These are phyloP conservation scores for Pseudopediastrum boryanum DNA, from an alignment of 139 green algal species.

Conservation along the genomic window DNA sequence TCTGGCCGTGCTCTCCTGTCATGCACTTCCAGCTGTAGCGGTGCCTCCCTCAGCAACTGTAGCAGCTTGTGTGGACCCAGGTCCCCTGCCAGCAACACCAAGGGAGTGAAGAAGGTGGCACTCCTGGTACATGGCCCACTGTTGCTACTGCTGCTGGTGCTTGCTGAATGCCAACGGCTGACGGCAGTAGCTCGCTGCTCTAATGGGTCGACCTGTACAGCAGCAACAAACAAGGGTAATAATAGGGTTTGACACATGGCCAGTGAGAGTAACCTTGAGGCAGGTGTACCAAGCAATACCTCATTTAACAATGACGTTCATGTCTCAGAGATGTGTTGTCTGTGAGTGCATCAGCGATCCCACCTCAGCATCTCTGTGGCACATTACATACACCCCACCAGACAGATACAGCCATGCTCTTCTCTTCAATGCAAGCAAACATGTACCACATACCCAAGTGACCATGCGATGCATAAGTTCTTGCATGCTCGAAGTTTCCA, in stretches of 20 bases:
- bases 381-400: no score
- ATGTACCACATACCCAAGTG: neutral
- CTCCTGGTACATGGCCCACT: neutral
- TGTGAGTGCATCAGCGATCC: no score
- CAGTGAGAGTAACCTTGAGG: no score
- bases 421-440: neutral
- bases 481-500: neutral
- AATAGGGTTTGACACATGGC: no score
- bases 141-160: neutral
- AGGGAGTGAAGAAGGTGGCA: neutral
- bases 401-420: neutral
- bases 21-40: conserved; percentile 51
- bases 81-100: conserved; percentile 11
- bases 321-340: no score
- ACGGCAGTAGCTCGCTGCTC: conserved; percentile 23
- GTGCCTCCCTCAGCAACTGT: conserved; percentile 26
- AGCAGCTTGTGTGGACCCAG: conserved; percentile 36
- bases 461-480: neutral
- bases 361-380: no score
- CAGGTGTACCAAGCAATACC: no score
- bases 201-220: neutral
- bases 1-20: conserved; percentile 50
- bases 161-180: neutral
- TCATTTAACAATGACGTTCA: no score
- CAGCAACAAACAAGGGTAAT: neutral